These are phyloP conservation scores for Asterionellopsis glacialis DNA, from an alignment of 108 stramenopile species.

Conservation along the genomic window DNA sequence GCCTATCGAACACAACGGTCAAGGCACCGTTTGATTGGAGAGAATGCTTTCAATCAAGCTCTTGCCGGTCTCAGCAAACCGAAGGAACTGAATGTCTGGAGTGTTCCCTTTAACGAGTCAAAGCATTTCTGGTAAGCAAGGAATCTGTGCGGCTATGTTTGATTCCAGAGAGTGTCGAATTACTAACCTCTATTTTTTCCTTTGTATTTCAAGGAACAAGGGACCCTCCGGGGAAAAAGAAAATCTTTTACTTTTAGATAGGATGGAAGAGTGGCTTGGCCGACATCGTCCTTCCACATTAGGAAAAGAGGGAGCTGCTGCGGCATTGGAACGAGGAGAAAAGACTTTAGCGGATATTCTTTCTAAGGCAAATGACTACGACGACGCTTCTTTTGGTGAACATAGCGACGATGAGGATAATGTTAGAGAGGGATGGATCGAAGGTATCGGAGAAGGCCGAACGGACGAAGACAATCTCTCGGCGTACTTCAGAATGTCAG, in stretches of 20 bases:
- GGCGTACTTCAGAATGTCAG: slow-evolving; percentile 77
- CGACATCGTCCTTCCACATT: slow-evolving; percentile 57
- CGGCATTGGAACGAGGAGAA: slow-evolving; percentile 67
- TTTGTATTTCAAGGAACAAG: slow-evolving; percentile 24
- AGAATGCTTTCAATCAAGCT: slow-evolving; percentile 27
- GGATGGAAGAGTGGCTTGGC: slow-evolving; percentile 83
- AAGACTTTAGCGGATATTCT: slow-evolving; percentile 72
- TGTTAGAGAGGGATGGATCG: slow-evolving; percentile 63
- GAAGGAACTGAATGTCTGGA: slow-evolving; percentile 19
- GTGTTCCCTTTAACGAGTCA: slow-evolving; percentile 29
- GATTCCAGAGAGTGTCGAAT: background rate
- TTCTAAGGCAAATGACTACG: slow-evolving; percentile 33
- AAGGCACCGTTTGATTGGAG: slow-evolving; percentile 40
- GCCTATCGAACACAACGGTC: slow-evolving; percentile 16
- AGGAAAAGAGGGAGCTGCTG: slow-evolving; percentile 76
- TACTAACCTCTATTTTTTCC: background rate
- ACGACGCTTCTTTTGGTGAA: slow-evolving; percentile 35
- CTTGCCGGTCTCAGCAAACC: background rate
- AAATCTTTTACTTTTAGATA: slow-evolving; percentile 58
- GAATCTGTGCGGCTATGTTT: background rate
- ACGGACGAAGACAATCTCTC: slow-evolving; percentile 86
- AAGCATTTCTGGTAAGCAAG: slow-evolving; percentile 62
- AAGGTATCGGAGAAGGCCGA: slow-evolving; percentile 78
- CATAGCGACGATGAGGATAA: slow-evolving; percentile 21
- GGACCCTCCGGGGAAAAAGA: slow-evolving; percentile 71